Conservation (phyloP, 192 early-diverging fungal species). For the Borealophlyctis nickersoniae region DNA sequence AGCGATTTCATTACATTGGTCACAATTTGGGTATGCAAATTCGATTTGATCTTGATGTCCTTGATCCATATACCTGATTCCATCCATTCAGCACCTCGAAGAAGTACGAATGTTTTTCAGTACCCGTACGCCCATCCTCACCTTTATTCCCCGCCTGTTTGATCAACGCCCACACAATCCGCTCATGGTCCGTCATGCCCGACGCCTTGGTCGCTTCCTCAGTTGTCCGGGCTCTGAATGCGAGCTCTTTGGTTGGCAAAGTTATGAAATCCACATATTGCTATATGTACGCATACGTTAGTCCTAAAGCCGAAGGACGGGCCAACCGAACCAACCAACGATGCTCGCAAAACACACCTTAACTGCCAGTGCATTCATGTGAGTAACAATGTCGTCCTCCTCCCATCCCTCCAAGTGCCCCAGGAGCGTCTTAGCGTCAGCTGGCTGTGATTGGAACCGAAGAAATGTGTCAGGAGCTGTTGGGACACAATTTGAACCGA, state of each 20-base stretch:
- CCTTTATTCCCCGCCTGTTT: conserved; percentile 76
- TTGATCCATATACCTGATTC: conserved; percentile 81
- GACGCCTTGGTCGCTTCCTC: conserved; percentile 47
- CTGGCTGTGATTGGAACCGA: too few relatives aligned
- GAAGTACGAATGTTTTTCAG: conserved; percentile 2
- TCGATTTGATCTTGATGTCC: conserved; percentile 74
- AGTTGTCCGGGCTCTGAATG: conserved; percentile 37
- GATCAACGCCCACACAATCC: conserved; percentile 78
- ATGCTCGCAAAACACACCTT: too few relatives aligned
- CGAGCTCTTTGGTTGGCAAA: conserved; percentile 28
- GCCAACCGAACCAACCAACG: too few relatives aligned
- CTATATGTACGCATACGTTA: too few relatives aligned
- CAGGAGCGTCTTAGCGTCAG: too few relatives aligned
- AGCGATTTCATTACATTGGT: conserved; percentile 73
- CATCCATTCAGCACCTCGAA: too few relatives aligned
- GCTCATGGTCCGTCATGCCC: conserved; percentile 65
- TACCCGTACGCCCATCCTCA: conserved; percentile 6
- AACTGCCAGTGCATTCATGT: too few relatives aligned
- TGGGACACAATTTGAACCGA: too few relatives aligned
- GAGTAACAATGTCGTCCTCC: too few relatives aligned
- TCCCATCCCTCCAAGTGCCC: too few relatives aligned
- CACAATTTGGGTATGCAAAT: conserved; percentile 70
- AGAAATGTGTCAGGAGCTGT: too few relatives aligned
- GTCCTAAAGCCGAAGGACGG: too few relatives aligned
- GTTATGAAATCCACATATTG: conserved; percentile 43